A percentile compares a stretch with the other conserved stretches of the same genome.
Evolutionary conservation across 352 stramenopile genomes (phyloP).

Genomic region (Globisporangium emineosum): DNA sequence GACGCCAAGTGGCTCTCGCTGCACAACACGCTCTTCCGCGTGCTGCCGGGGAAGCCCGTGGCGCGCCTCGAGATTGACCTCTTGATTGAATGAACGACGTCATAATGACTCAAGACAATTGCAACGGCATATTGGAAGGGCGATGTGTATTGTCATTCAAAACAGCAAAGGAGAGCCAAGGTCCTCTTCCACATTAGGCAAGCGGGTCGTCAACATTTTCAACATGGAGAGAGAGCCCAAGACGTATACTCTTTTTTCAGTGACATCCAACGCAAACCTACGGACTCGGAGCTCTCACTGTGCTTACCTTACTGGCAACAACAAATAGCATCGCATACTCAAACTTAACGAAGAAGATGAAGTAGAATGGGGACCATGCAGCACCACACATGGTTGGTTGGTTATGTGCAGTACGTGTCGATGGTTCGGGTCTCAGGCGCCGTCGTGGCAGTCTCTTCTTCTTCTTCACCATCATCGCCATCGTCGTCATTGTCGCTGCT

Average conservation of each 20-base stretch:
- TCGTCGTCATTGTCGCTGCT: slow-evolving; percentile 1
- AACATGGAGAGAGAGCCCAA: slow-evolving; percentile 5
- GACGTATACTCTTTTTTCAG: slow-evolving; percentile 6
- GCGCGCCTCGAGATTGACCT: slow-evolving; percentile 18
- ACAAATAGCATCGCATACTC: slow-evolving; percentile 5
- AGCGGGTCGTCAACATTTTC: background rate
- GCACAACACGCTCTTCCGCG: slow-evolving; percentile 41
- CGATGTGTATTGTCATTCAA: background rate
- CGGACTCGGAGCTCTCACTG: background rate
- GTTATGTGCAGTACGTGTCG: slow-evolving; percentile 7
- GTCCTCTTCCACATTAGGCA: background rate
- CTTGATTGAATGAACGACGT: background rate
- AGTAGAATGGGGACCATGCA: background rate
- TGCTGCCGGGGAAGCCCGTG: slow-evolving; percentile 32
- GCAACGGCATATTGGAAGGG: background rate
- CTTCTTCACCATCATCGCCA: background rate
- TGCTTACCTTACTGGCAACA: background rate
- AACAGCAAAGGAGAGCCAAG: background rate
- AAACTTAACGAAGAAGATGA: background rate
- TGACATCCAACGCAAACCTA: slow-evolving; percentile 1
- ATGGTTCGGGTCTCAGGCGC: background rate
- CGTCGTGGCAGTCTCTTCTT: background rate
- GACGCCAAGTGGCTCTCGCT: slow-evolving; percentile 49
- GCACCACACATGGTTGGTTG: background rate
- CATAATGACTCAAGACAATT: background rate